Percentiles rank a stretch among this genome's conserved stretches.
phyloP scores from a whole-genome alignment of 1,139 yeast species.

The Zygoascus meyerae region DNA sequence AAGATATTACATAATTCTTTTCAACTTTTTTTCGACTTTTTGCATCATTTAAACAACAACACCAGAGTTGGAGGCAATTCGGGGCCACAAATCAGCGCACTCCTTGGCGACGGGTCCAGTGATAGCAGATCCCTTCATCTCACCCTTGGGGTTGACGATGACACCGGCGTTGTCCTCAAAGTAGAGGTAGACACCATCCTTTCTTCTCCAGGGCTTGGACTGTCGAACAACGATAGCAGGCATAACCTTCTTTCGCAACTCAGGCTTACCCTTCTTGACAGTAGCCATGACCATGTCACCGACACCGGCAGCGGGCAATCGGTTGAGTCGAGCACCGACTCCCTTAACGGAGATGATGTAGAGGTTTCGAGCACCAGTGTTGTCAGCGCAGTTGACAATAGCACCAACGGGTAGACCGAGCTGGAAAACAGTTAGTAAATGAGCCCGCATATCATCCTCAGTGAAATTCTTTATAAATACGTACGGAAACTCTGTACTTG shows the following conservation, averaged over 20 bases:
- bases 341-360: slow-evolving; percentile 99
- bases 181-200: slow-evolving; percentile 99
- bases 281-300: slow-evolving; percentile 99
- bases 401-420: slow-evolving; percentile 99
- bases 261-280: slow-evolving; percentile 99
- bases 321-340: slow-evolving; percentile 98
- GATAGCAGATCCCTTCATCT: slow-evolving; percentile 99
- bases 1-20: slow-evolving; percentile 11
- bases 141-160: slow-evolving; percentile 99
- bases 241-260: slow-evolving; percentile 99
- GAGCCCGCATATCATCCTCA: no score
- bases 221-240: slow-evolving; percentile 99
- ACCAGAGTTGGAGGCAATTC: slow-evolving; percentile 99
- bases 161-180: slow-evolving; percentile 99
- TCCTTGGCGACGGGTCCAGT: slow-evolving; percentile 99
- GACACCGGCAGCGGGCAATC: slow-evolving; percentile 99
- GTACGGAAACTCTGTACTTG: slow-evolving; percentile 98
- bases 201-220: slow-evolving; percentile 99
- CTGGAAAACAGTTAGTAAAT: slow-evolving; percentile 34
- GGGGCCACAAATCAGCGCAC: slow-evolving; percentile 99
- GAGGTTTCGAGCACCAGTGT: slow-evolving; percentile 99
- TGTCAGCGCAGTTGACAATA: slow-evolving; percentile 99
- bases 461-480: slow-evolving; percentile 33
- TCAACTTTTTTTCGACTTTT: background rate
- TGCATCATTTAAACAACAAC: slow-evolving; percentile 78